Percentiles rank a stretch among this genome's conserved stretches.
Conservation (phyloP, 208 protist genomes). For the Leishmania guyanensis region DNA sequence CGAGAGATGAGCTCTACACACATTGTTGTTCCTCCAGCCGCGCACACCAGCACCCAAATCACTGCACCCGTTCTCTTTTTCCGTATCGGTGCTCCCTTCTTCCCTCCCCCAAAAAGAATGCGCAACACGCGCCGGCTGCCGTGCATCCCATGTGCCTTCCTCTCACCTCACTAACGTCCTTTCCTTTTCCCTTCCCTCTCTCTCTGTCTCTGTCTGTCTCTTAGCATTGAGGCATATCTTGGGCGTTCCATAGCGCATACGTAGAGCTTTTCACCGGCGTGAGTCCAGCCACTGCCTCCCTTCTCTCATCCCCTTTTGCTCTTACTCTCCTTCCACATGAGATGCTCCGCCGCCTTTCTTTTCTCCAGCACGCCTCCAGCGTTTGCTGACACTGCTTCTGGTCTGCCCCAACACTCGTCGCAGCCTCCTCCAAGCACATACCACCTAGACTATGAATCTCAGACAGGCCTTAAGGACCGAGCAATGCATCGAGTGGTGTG, state of each 20-base stretch:
- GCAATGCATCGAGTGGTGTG: not conserved
- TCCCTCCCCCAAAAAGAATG: not conserved
- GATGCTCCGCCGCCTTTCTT: constrained; percentile 11
- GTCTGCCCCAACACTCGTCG: not conserved
- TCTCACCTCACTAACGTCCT: constrained; percentile 8
- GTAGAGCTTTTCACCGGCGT: not conserved
- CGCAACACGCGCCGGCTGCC: not conserved
- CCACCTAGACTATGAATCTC: not conserved
- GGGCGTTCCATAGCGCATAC: not conserved
- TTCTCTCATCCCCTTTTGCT: constrained; percentile 8
- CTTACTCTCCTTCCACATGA: not conserved
- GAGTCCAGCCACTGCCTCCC: not conserved
- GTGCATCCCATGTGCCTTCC: constrained; percentile 1
- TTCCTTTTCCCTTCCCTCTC: constrained; percentile 1
- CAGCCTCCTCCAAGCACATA: not conserved
- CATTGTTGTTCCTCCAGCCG: not conserved
- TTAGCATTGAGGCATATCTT: not conserved
- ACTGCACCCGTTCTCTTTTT: constrained; percentile 6
- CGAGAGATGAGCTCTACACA: no score
- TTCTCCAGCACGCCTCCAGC: not conserved
- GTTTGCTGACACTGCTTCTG: not conserved
- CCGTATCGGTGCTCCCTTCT: not conserved
- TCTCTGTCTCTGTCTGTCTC: not conserved
- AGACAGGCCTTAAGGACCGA: no score
- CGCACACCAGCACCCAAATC: not conserved